Percentiles rank a stretch among this genome's conserved stretches.
These are phyloP conservation scores for Macadamia integrifolia DNA, from an alignment of 164 flowering plant genomes.

Conservation along the genomic window DNA sequence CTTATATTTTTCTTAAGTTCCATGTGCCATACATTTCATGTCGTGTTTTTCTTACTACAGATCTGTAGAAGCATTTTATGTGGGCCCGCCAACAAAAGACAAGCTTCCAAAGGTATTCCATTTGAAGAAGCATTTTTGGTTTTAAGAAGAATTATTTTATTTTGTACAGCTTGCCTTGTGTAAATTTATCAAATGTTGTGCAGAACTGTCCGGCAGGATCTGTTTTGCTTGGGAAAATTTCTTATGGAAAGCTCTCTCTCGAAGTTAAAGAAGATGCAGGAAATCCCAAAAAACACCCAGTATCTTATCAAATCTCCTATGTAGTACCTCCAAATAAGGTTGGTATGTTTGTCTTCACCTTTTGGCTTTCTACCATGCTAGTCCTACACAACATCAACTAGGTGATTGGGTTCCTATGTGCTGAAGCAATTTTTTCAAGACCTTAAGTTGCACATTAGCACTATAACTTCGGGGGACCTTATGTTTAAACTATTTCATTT, in stretches of 20 bases:
- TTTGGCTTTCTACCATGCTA: background rate
- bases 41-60: constrained; percentile 26
- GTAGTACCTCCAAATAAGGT: constrained; percentile 87
- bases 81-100: constrained; percentile 81
- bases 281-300: constrained; percentile 52
- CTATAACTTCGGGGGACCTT: no score
- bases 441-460: no score
- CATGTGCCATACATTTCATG: background rate
- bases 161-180: background rate
- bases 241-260: constrained; percentile 57
- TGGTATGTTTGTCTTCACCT: background rate
- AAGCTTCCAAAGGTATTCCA: constrained; percentile 80
- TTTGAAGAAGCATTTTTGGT: background rate
- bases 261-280: constrained; percentile 29
- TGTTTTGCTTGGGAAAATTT: constrained; percentile 63
- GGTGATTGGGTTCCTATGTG: background rate
- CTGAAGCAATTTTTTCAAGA: no score
- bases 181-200: constrained; percentile 9
- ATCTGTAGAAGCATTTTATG: constrained; percentile 70
- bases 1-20: no score
- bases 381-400: background rate
- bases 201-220: constrained; percentile 82
- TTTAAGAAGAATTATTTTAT: background rate
- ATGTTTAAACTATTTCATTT: background rate
- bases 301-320: constrained; percentile 59